Conservation (phyloP, 2,329 filamentous ascomycete genomes). For the Pseudodiploospora longispora region DNA sequence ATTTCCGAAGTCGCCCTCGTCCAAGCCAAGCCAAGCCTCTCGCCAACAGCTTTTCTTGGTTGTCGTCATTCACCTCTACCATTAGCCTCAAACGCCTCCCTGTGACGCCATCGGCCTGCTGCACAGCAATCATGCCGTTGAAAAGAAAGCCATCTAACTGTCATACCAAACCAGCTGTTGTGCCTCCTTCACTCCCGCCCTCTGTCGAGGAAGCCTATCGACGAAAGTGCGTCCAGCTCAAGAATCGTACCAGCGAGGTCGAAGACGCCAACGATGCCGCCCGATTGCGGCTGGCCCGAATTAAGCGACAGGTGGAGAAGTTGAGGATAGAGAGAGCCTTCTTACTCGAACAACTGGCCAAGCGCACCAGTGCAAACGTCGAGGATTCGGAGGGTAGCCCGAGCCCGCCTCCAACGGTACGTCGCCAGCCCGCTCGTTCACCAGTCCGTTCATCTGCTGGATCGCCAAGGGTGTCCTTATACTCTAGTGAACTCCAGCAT, state of each 20-base stretch:
- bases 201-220: slow-evolving; percentile 95
- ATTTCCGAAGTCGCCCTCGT: background rate
- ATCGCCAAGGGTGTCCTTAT: too few species aligned
- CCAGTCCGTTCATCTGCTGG: slow-evolving; percentile 4
- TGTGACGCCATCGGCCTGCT: slow-evolving; percentile 1
- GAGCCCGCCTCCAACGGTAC: slow-evolving; percentile 70
- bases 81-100: slow-evolving; percentile 1
- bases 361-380: slow-evolving; percentile 65
- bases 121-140: slow-evolving; percentile 21
- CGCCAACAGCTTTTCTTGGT: too few species aligned
- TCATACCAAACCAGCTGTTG: slow-evolving; percentile 34
- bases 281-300: slow-evolving; percentile 66
- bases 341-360: slow-evolving; percentile 62
- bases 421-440: slow-evolving; percentile 14
- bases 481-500: too few species aligned
- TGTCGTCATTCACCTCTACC: background rate
- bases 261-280: slow-evolving; percentile 85
- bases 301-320: slow-evolving; percentile 83
- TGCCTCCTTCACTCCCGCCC: slow-evolving; percentile 62
- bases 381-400: slow-evolving; percentile 74
- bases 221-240: slow-evolving; percentile 90
- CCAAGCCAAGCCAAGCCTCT: background rate
- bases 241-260: slow-evolving; percentile 83
- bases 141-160: slow-evolving; percentile 29
- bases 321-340: slow-evolving; percentile 79